Evolutionary conservation across 2,329 filamentous ascomycete species (phyloP).

Genomic region (Beauveria sp.): DNA sequence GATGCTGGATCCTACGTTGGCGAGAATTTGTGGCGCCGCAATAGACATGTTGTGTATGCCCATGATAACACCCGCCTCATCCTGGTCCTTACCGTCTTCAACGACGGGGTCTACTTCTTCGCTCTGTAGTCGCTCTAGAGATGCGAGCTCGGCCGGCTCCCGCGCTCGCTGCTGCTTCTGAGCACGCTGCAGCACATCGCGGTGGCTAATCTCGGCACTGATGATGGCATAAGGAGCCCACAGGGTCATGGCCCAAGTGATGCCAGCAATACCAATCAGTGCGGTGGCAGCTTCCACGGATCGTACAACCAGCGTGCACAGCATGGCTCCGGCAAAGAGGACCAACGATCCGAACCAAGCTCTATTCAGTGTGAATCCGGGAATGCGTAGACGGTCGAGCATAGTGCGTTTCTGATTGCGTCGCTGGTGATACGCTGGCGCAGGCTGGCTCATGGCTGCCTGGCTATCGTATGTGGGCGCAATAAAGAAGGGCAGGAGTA

Average conservation of each 20-base stretch:
- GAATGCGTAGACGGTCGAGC: conserved; percentile 63
- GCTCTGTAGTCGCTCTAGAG: neutral
- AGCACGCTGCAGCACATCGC: conserved; percentile 53
- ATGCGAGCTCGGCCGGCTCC: neutral
- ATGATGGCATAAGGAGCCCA: conserved; percentile 97
- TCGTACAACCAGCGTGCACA: conserved; percentile 71
- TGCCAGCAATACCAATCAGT: conserved; percentile 73
- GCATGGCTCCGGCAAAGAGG: conserved; percentile 77
- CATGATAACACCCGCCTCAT: conserved; percentile 82
- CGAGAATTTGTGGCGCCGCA: conserved; percentile 83
- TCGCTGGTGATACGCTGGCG: conserved; percentile 17
- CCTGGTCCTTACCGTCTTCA: conserved; percentile 51
- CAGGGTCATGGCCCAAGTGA: conserved; percentile 86
- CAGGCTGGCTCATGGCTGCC: conserved; percentile 21
- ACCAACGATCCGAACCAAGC: conserved; percentile 81
- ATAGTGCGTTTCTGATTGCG: conserved; percentile 31
- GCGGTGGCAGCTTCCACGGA: conserved; percentile 64
- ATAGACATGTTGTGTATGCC: conserved; percentile 96
- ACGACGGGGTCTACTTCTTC: neutral
- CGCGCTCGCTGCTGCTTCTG: conserved; percentile 19
- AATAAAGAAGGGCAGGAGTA: conserved; percentile 79
- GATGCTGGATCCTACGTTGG: conserved; percentile 73
- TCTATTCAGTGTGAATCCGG: conserved; percentile 76
- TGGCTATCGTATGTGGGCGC: conserved; percentile 64
- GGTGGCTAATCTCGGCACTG: conserved; percentile 79